phyloP scores from a whole-genome alignment of 768 basidiomycete genomes.

The Suillus decipiens region DNA sequence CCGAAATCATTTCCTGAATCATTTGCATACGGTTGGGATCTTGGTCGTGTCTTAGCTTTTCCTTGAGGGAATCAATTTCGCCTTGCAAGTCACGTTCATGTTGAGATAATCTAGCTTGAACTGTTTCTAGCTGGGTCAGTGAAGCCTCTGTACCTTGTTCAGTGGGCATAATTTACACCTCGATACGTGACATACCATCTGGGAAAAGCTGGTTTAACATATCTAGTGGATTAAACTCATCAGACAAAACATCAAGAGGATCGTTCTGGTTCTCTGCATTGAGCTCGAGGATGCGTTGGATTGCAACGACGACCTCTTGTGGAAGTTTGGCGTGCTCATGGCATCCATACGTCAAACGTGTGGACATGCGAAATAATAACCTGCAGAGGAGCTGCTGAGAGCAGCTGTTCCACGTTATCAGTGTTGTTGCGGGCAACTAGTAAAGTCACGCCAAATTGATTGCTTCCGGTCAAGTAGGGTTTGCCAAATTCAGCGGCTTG shows the following conservation, averaged over 20 bases:
- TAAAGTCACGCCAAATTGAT: background rate
- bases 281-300: constrained; percentile 69
- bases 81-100: constrained; percentile 69
- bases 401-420: background rate
- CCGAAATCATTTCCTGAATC: constrained; percentile 96
- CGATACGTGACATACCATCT: constrained; percentile 55
- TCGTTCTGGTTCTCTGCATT: constrained; percentile 46
- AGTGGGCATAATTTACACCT: constrained; percentile 8
- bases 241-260: constrained; percentile 58
- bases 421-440: background rate
- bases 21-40: constrained; percentile 87
- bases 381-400: constrained; percentile 3
- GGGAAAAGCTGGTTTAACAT: constrained; percentile 70
- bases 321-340: constrained; percentile 51
- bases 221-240: constrained; percentile 56
- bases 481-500: constrained; percentile 10
- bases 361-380: constrained; percentile 1
- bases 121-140: constrained; percentile 66
- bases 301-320: constrained; percentile 65
- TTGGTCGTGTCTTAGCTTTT: constrained; percentile 72
- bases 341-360: constrained; percentile 8
- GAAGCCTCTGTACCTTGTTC: constrained; percentile 60
- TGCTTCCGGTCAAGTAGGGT: constrained; percentile 2
- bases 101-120: constrained; percentile 67
- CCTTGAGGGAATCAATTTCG: constrained; percentile 70